Evolutionary conservation across 2,329 filamentous ascomycete genomes (phyloP).

Genomic region (Xylariaceae sp.): DNA sequence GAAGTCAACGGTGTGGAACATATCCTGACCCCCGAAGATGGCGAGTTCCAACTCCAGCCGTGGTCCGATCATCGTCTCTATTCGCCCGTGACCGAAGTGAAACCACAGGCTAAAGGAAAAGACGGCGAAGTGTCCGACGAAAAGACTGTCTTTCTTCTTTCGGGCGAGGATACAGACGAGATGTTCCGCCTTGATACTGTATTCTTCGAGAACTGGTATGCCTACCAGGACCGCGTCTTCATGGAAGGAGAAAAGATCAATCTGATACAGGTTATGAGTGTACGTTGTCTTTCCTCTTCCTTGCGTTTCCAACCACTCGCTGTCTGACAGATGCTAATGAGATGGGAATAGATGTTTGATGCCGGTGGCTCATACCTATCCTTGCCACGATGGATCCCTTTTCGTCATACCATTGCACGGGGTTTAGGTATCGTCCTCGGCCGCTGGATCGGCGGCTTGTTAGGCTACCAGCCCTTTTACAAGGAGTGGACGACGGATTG

Average conservation of each 20-base stretch:
- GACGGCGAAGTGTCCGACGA: slow-evolving; percentile 19
- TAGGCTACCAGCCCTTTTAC: slow-evolving; percentile 37
- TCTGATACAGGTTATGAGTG: slow-evolving; percentile 28
- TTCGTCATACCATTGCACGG: slow-evolving; percentile 27
- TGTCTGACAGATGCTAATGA: not conserved
- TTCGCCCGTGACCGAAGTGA: slow-evolving; percentile 19
- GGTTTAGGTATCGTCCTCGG: slow-evolving; percentile 33
- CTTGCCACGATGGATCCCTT: slow-evolving; percentile 36
- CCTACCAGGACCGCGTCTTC: slow-evolving; percentile 32
- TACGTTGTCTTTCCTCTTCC: slow-evolving; percentile 11
- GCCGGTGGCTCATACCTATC: slow-evolving; percentile 36
- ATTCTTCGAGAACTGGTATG: slow-evolving; percentile 36
- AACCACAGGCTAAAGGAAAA: not conserved
- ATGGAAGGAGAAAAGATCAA: slow-evolving; percentile 24
- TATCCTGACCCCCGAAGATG: slow-evolving; percentile 22
- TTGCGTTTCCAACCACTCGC: not conserved
- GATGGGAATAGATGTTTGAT: slow-evolving; percentile 34
- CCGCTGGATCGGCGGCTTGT: slow-evolving; percentile 35
- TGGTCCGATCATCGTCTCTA: slow-evolving; percentile 29
- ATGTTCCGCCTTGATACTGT: slow-evolving; percentile 30
- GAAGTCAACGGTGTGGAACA: slow-evolving; percentile 28
- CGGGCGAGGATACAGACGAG: slow-evolving; percentile 25
- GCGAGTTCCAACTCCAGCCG: slow-evolving; percentile 22
- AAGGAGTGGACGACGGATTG: slow-evolving; percentile 36
- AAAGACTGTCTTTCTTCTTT: slow-evolving; percentile 26